Evolutionary conservation across 495 filamentous ascomycete species (phyloP).

Genomic region (Antarctomyces pellizariae): DNA sequence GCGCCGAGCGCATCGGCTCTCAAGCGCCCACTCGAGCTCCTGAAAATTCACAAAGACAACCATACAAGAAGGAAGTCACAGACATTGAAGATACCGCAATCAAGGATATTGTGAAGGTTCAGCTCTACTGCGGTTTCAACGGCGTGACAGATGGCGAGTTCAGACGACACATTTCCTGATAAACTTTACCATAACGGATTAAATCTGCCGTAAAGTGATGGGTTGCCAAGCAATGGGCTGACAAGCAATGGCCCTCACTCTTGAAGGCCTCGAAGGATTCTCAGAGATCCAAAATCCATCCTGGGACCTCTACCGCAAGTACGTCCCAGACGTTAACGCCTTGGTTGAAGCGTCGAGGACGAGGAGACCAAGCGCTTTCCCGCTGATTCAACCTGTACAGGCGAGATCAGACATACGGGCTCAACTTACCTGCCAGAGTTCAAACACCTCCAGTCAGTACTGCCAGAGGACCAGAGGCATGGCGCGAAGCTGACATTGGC

Average conservation of each 20-base stretch:
- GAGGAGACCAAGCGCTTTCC: constrained; percentile 50
- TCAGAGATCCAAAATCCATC: constrained; percentile 33
- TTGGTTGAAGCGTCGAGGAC: constrained; percentile 50
- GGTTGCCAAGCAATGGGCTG: constrained; percentile 3
- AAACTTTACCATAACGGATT: background rate
- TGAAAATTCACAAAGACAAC: constrained; percentile 31
- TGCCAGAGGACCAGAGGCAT: constrained; percentile 31
- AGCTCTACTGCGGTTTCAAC: constrained; percentile 41
- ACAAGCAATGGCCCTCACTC: constrained; percentile 43
- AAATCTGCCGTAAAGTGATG: background rate
- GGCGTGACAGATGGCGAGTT: constrained; percentile 59
- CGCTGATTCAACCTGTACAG: constrained; percentile 42
- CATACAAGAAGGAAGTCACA: constrained; percentile 19
- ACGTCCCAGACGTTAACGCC: constrained; percentile 59
- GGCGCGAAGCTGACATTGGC: constrained; percentile 53
- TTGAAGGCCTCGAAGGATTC: constrained; percentile 55
- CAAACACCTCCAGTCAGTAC: constrained; percentile 38
- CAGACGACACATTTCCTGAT: constrained; percentile 34
- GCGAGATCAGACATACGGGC: constrained; percentile 44
- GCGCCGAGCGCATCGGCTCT: constrained; percentile 68
- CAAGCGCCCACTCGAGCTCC: constrained; percentile 44
- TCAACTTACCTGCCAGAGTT: constrained; percentile 41
- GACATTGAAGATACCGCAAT: constrained; percentile 42
- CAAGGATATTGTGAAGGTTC: constrained; percentile 36
- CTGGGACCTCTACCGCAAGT: constrained; percentile 40